Evolutionary conservation across 352 stramenopile genomes (phyloP), one percentile per base, ranked within the genome.

Genomic region (Aphanomyces astaci): DNA sequence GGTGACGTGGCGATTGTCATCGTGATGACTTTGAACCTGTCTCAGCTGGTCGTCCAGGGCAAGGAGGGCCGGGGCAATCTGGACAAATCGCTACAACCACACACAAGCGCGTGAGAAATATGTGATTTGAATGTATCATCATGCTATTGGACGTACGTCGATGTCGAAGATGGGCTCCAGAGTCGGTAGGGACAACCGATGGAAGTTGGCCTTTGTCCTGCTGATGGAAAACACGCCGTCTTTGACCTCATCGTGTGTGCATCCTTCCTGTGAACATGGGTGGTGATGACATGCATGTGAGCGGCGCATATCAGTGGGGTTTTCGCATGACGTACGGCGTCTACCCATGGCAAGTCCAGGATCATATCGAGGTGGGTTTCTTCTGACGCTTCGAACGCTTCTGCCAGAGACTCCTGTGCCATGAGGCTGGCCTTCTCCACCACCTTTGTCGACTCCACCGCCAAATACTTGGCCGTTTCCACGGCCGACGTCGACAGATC

Each of bases 401-500:
- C 28, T 24, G 54, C 28, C 1, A 63, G 48, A 32, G 49, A 51
- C 36, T 68, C 62, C 45, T 68, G 62, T 19, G 62, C 62, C 2
- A 68, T 7, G 28, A 62, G 62, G 19, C 39, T 62, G 22, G 62
- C 62, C 32, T 68, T 68, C 27, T 68, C 62, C 4, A 68, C 62
- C 17, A 49, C 62, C 13, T 36, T 36, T 7, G 48, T 60, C 40
- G 62, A 60, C 30, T 68, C 62, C 13, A 46, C n/a, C 13, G 62
- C 62, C 22, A 68, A 31, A 28, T 49, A 60, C 48, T 68, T 68
- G 43, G 62, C 62, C 13, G 62, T 68, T 45, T 68, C 62, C 39
- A 68, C 62, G 7, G 62, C 62, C 17, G 62, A 48, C 7, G 2
- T 49, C 11, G 60, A 66, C 27, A 66, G 28, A 7, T 66, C 60